Percentiles rank a stretch among this genome's conserved stretches.
These are phyloP conservation scores for Calocybe cyanea DNA, from an alignment of 768 basidiomycete species.

Conservation along the genomic window DNA sequence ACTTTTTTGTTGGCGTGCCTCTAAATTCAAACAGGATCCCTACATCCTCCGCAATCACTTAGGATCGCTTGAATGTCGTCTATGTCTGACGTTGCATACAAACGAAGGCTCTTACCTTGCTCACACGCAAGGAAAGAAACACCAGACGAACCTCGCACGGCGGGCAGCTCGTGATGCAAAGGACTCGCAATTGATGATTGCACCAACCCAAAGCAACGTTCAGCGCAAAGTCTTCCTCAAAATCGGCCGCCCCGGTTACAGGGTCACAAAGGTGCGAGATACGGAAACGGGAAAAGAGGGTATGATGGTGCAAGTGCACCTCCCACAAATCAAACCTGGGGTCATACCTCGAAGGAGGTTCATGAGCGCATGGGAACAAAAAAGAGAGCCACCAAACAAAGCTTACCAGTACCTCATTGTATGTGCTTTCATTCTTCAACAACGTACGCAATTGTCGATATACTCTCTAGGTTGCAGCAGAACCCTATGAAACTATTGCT, in stretches of 20 bases:
- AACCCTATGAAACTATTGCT: constrained; percentile 98
- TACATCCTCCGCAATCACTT: constrained; percentile 99
- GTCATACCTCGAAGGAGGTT: constrained; percentile 85
- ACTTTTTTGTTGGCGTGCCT: constrained; percentile 4
- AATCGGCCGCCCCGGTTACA: constrained; percentile 92
- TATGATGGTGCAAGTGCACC: constrained; percentile 95
- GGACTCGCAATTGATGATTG: constrained; percentile 87
- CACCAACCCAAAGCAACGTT: constrained; percentile 72
- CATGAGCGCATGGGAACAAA: constrained; percentile 99
- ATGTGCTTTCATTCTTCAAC: constrained; percentile 28
- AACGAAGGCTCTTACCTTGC: constrained; percentile 99
- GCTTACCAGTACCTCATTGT: constrained; percentile 98
- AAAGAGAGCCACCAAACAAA: constrained; percentile 90
- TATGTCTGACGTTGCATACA: constrained; percentile 97
- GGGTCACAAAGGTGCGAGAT: constrained; percentile 96
- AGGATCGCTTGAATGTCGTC: constrained; percentile 95
- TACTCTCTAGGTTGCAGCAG: constrained; percentile 82
- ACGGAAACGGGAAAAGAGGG: constrained; percentile 89
- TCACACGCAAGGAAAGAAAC: constrained; percentile 99
- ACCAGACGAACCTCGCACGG: constrained; percentile 96
- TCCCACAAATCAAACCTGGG: constrained; percentile 88
- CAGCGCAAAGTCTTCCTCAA: constrained; percentile 95
- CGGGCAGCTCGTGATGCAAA: constrained; percentile 97
- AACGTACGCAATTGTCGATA: constrained; percentile 9
- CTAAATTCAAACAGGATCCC: constrained; percentile 64